phyloP scores from a whole-genome alignment of 345 rosid species.

The Citrus maxima region DNA sequence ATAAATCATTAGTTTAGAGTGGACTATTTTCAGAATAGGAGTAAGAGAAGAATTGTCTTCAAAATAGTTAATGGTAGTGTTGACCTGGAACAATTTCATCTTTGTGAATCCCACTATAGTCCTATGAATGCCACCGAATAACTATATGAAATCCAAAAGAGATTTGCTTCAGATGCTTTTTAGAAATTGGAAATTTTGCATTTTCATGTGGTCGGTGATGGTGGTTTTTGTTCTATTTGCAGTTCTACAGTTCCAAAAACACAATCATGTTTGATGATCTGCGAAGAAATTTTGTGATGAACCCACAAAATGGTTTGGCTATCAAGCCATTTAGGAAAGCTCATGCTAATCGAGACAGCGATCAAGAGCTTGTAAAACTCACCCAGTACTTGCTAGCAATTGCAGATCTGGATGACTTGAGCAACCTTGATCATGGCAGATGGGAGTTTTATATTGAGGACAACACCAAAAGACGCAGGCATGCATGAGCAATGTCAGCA shows the following conservation, averaged over 20 bases:
- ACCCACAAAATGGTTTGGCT: slow-evolving; percentile 82
- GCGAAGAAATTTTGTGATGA: slow-evolving; percentile 88
- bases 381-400: slow-evolving; percentile 82
- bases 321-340: slow-evolving; percentile 89
- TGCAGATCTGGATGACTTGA: slow-evolving; percentile 77
- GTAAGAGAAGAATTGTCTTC: not conserved
- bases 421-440: slow-evolving; percentile 62
- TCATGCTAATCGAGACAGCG: slow-evolving; percentile 77
- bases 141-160: not conserved
- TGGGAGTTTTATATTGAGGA: slow-evolving; percentile 77
- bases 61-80: not conserved
- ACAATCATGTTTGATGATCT: slow-evolving; percentile 98
- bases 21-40: not conserved
- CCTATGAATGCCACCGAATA: not conserved
- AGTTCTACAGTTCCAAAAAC: slow-evolving; percentile 77
- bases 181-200: not conserved
- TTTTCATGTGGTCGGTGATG: not conserved
- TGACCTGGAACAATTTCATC: not conserved
- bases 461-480: slow-evolving; percentile 68
- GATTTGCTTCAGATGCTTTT: not conserved
- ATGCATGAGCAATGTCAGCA: slow-evolving; percentile 26
- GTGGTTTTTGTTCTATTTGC: slow-evolving; percentile 19
- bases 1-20: not conserved
- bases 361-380: slow-evolving; percentile 84
- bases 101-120: not conserved